Base-by-base conservation (phyloP, 371 early-diverging fungal species). In the Syncephalastrum contaminatum region DNA sequence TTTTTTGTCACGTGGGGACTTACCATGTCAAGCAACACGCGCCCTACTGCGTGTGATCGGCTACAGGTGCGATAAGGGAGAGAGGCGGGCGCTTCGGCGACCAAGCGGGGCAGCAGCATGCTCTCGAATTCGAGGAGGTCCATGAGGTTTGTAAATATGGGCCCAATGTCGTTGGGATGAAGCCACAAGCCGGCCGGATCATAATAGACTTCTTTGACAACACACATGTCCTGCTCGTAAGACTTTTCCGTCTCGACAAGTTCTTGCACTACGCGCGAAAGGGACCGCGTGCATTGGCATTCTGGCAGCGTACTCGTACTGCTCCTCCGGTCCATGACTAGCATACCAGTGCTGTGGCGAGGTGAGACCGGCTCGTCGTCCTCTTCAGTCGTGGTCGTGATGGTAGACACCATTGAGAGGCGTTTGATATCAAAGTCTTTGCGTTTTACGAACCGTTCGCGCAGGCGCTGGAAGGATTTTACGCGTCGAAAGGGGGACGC, bases 241-340 rank as follows among this genome's bases (percentile, higher is more conserved):
- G 62, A 60, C 20, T 65, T 66, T 66, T 92, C 93, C 0, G 93
- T 90, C 25, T 83, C 80, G 10, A 90, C 56, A 18, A 90, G 67
- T 56, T 92, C 92, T 49, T 75, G 73, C 16, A 79, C 67, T 20
- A 79, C 80, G 43, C 70, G 59, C 0, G 20, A 13, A 14, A 59
- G 59, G 16, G 51, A 47, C 14, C 22, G 36, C 36, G 36, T 30
- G 10, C 36, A 30, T 30, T 10, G 36, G 12, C 36, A 30, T 30
- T 44, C 63, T 48, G 22, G 72, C 51, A 48, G 68, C 43, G 22
- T 22, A 6, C 45, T 44, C 45, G 21, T 15, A 19, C 45, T 44
- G 19, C 48, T 40, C 18, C 57, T 14, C 25, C 19, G 24, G 40
- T 14, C 39, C 16, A 16, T n/a, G 39, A n/a, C 46, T 8, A 46